A percentile compares a stretch with the other conserved stretches of the same genome.
phyloP scores from a whole-genome alignment of 2,329 filamentous ascomycete genomes.

The Xylaria sp. region DNA sequence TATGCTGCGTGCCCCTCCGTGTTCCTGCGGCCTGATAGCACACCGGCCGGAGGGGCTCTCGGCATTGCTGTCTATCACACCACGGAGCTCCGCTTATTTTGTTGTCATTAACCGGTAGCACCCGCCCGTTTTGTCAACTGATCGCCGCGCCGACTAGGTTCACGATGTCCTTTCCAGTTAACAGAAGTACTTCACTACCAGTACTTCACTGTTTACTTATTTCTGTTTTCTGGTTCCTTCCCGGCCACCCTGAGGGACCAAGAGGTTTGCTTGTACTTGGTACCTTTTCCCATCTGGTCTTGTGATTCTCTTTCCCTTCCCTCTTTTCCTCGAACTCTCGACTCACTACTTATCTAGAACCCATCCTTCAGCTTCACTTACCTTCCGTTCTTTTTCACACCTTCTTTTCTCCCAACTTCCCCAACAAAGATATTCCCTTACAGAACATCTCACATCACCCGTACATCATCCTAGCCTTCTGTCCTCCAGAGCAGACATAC shows the following conservation, averaged over 20 bases:
- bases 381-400: neutral
- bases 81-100: neutral
- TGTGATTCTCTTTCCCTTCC: neutral
- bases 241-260: neutral
- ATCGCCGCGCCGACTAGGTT: constrained; percentile 24
- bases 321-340: constrained; percentile 6
- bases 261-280: neutral
- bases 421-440: neutral
- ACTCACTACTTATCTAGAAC: neutral
- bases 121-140: neutral
- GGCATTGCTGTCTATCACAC: neutral
- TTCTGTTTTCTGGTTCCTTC: neutral
- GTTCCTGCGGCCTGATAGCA: neutral
- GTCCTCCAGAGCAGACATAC: neutral
- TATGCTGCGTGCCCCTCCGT: neutral
- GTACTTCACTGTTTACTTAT: neutral
- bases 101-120: neutral
- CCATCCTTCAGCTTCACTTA: neutral
- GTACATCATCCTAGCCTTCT: neutral
- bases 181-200: neutral
- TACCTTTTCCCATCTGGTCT: neutral
- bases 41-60: neutral
- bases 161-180: constrained; percentile 16
- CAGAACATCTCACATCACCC: neutral
- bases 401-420: neutral